A percentile compares a stretch with the other conserved stretches of the same genome.
Conservation (phyloP, 202 grass and related monocot species). For the Setaria viridis region DNA sequence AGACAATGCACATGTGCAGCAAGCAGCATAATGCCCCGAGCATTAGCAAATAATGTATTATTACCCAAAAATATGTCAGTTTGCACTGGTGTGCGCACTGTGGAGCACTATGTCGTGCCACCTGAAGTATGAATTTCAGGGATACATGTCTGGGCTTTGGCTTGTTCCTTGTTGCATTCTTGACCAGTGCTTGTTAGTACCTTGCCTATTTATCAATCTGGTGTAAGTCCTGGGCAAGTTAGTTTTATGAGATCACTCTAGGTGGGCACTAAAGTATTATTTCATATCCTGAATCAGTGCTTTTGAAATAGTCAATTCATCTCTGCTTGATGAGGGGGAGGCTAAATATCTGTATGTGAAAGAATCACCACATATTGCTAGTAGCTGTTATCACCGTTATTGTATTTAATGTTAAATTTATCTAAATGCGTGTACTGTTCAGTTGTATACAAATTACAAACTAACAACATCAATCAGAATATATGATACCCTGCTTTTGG, state of each 20-base stretch:
- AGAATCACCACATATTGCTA: not conserved
- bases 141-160: not conserved
- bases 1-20: not conserved
- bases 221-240: not conserved
- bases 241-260: not conserved
- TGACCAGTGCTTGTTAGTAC: not conserved
- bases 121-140: constrained; percentile 31
- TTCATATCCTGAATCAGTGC: not conserved
- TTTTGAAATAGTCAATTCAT: constrained; percentile 2
- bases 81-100: not conserved
- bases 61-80: not conserved
- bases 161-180: not conserved
- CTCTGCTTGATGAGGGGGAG: not conserved
- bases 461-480: not conserved
- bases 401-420: not conserved
- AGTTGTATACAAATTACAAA: not conserved
- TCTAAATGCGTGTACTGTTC: not conserved
- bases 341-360: not conserved
- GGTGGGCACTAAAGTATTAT: not conserved
- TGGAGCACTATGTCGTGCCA: constrained; percentile 5
- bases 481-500: not conserved
- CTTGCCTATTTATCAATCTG: not conserved
- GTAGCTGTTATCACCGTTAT: not conserved
- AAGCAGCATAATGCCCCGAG: not conserved
- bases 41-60: constrained; percentile 14